Conservation (phyloP, 2,329 filamentous ascomycete genomes). For the Aspergillus brasiliensis region DNA sequence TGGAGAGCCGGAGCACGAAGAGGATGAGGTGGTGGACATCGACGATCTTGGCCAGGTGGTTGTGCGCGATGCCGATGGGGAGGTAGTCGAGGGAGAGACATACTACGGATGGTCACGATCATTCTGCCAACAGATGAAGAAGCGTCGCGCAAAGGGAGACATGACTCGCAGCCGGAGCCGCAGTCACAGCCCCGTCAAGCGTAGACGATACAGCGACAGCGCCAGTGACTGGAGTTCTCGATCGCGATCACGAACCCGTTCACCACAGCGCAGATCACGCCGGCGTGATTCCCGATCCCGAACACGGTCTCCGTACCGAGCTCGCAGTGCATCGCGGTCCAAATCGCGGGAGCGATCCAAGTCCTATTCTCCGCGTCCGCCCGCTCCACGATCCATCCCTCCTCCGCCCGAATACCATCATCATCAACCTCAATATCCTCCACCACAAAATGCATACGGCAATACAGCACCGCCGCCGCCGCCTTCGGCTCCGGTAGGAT, state of each 20-base stretch:
- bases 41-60: constrained; percentile 74
- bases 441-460: constrained; percentile 2
- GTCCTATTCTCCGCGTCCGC: constrained; percentile 38
- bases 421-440: neutral
- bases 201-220: constrained; percentile 45
- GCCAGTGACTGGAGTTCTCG: constrained; percentile 32
- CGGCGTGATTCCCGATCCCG: constrained; percentile 31
- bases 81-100: constrained; percentile 66
- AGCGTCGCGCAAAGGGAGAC: constrained; percentile 29
- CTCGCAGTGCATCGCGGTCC: constrained; percentile 29
- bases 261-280: constrained; percentile 21
- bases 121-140: constrained; percentile 81
- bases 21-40: constrained; percentile 61
- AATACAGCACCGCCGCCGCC: constrained; percentile 7
- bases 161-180: constrained; percentile 44
- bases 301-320: constrained; percentile 26
- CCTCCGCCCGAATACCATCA: constrained; percentile 16
- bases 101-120: constrained; percentile 86
- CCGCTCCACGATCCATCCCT: constrained; percentile 9
- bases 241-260: constrained; percentile 34
- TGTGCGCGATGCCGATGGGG: constrained; percentile 67
- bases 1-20: constrained; percentile 44
- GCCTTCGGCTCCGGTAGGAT: constrained; percentile 16
- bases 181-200: constrained; percentile 52
- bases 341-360: constrained; percentile 11